phyloP scores from a whole-genome alignment of 345 rosid genomes.

The Gossypium stocksii region DNA sequence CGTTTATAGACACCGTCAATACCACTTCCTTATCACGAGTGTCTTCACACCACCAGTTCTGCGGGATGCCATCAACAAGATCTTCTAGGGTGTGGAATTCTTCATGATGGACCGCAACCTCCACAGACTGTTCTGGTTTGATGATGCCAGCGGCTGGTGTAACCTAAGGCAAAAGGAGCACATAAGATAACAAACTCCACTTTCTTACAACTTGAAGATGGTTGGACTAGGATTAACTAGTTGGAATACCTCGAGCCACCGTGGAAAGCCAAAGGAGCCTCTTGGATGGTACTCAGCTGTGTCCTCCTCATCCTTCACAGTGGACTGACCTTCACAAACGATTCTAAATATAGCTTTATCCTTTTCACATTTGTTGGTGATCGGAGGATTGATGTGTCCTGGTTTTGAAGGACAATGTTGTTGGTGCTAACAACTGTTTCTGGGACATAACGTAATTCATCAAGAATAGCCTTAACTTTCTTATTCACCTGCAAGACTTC shows the following conservation, averaged over 20 bases:
- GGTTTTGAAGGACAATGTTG: slow-evolving; percentile 68
- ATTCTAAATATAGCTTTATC: slow-evolving; percentile 60
- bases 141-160: slow-evolving; percentile 80
- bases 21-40: slow-evolving; percentile 83
- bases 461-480: slow-evolving; percentile 45
- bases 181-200: neutral
- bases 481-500: slow-evolving; percentile 56
- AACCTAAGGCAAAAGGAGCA: slow-evolving; percentile 39
- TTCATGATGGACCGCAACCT: slow-evolving; percentile 72
- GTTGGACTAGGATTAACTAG: neutral
- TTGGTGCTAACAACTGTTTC: slow-evolving; percentile 60
- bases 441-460: slow-evolving; percentile 59
- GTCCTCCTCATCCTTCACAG: slow-evolving; percentile 55
- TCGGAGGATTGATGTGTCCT: slow-evolving; percentile 60
- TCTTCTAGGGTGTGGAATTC: slow-evolving; percentile 78
- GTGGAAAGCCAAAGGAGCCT: slow-evolving; percentile 73
- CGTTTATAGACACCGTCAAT: slow-evolving; percentile 57
- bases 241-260: slow-evolving; percentile 95
- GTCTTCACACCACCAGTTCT: slow-evolving; percentile 92
- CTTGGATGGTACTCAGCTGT: slow-evolving; percentile 44
- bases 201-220: neutral
- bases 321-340: slow-evolving; percentile 63
- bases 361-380: slow-evolving; percentile 59
- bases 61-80: slow-evolving; percentile 77
- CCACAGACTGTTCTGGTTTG: slow-evolving; percentile 53